These are phyloP conservation scores for Amylocystis lapponica DNA, from an alignment of 768 basidiomycete species.

Conservation along the genomic window DNA sequence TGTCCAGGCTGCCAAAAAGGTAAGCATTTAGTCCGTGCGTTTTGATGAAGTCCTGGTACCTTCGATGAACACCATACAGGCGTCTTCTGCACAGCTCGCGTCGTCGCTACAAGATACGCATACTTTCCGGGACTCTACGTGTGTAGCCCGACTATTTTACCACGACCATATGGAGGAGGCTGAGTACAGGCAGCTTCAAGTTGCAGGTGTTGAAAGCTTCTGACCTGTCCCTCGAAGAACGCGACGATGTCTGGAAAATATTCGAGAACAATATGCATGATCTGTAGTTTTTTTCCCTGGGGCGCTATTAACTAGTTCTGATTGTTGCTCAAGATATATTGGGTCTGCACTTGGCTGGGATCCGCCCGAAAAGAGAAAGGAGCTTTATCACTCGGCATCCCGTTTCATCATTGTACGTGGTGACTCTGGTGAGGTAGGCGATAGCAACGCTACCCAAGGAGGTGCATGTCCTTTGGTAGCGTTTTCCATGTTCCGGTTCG, in stretches of 20 bases:
- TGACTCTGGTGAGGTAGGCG: slow-evolving; percentile 10
- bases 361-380: slow-evolving; percentile 8
- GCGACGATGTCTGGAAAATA: slow-evolving; percentile 43
- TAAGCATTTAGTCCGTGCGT: too few species aligned
- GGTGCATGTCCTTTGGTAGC: slow-evolving; percentile 23
- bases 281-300: slow-evolving; percentile 8
- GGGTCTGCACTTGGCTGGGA: slow-evolving; percentile 17
- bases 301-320: background rate
- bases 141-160: too few species aligned
- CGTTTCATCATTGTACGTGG: slow-evolving; percentile 7
- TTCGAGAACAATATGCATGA: slow-evolving; percentile 56
- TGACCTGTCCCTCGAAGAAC: slow-evolving; percentile 31
- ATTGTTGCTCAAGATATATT: slow-evolving; percentile 19
- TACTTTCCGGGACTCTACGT: background rate
- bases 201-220: slow-evolving; percentile 9
- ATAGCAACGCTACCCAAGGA: background rate
- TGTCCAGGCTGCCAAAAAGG: too few species aligned
- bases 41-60: too few species aligned
- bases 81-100: background rate
- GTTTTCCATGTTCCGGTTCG: slow-evolving; percentile 67
- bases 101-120: background rate
- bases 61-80: too few species aligned
- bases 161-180: too few species aligned
- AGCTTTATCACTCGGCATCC: slow-evolving; percentile 12
- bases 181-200: too few species aligned